Evolutionary conservation across 2,329 filamentous ascomycete species (phyloP), one percentile per base, ranked within the genome.

Genomic region (Cytospora piceicola): DNA sequence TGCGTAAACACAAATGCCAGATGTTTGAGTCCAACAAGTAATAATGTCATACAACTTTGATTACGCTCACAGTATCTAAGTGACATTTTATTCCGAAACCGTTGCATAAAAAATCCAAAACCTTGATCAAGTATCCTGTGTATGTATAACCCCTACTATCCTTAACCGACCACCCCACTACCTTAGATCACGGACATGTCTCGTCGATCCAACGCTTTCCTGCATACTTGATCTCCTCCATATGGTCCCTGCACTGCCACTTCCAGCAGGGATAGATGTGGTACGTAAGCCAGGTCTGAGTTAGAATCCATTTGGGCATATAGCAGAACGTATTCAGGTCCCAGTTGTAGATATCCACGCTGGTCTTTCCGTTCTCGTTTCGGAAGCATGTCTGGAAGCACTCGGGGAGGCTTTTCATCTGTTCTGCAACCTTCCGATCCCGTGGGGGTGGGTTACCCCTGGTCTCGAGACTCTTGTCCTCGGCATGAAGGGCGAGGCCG

Each of bases 311-410:
- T 4, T n/a, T 49, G 46, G 46, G 46, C n/a, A 22, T 12, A 12
- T 24, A 22, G n/a, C 46, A 49, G 46, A 49, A 49, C 46, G 24
- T 49, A 5, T 49, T 24, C 46, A 49, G n/a, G n/a, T 49, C 46
- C 46, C 46, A 49, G 17, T 22, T 12, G 46, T 49, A 49, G 1
- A 49, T 49, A 20, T 49, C 22, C 46, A 49, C 46, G n/a, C 46
- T n/a, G 14, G 24, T n/a, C 46, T 49, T 49, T 20, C 46, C 46
- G n/a, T 49, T 49, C 46, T 49, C 46, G 3, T 49, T 24, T 8
- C 46, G n/a, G n/a, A 49, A 49, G 46, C 46, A 49, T 22, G 46
- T 49, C n/a, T 49, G 46, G n/a, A 24, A 49, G n/a, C 46, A 49
- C n/a, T 49, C 46, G n/a, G 46, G 46, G 11, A 49, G 46, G 46